Evolutionary conservation across 2,329 filamentous ascomycete genomes (phyloP), one percentile per base, ranked within the genome.

Genomic region (Fusarium tanahbumbuense): DNA sequence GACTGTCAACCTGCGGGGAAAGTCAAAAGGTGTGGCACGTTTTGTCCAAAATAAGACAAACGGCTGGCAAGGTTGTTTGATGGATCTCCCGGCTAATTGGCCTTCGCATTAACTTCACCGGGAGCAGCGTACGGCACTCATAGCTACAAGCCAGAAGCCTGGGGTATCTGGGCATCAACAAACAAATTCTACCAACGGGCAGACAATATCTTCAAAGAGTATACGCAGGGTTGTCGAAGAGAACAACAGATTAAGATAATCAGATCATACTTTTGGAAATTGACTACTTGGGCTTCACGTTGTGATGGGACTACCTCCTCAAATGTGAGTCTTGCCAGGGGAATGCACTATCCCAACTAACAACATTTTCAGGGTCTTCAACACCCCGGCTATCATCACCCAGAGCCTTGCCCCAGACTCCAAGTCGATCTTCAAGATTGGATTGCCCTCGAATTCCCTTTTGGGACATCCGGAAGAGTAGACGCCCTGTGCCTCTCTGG

Each of bases 1-100:
- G 60, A 54, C 55, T 72, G 71, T 59, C 70, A 70, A 60, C 60
- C 59, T 75, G 73, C 73, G 73, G 73, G 73, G 73, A 73, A 74
- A 52, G 64, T 58, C 47, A 48, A 60, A 60, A 53, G 62, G 73
- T 73, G 71, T 75, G 73, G 52, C 67, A 72, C 73, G 62, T 71
- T 67, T 52, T 56, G 56, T 70, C 68, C 44, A 37, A 54, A 53
- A 46, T 53, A 56, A 53, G 44, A 49, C 34, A 59, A 72, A 56
- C 37, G 40, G 27, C 55, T 47, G 56, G 46, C 56, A 60, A 65
- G 60, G 60, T 69, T 71, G 53, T 53, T 60, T 47, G 53, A 71
- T 65, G 53, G 68, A 71, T 64, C 59, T 68, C 52, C 58, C 68
- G 64, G 68, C 52, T 70, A 71, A 70, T 68, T 56, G 28, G 41